phyloP scores from a whole-genome alignment of 2,329 filamentous ascomycete genomes.

The Fusarium begoniae region DNA sequence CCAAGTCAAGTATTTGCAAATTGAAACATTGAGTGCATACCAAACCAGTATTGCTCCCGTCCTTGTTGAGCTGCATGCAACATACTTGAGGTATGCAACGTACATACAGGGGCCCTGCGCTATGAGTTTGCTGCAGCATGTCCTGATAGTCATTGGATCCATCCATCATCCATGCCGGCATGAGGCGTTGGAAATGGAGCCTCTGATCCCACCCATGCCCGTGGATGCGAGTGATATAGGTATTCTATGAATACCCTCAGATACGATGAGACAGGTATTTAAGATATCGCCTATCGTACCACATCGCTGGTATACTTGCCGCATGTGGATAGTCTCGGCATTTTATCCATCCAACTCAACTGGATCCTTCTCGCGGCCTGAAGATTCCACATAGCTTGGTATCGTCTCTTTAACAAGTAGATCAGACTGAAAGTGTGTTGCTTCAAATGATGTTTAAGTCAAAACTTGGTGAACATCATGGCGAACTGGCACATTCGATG shows the following conservation, averaged over 20 bases:
- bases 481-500: background rate
- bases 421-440: background rate
- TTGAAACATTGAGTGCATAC: background rate
- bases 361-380: background rate
- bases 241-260: background rate
- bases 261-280: background rate
- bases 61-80: background rate
- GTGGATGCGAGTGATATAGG: background rate
- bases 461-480: background rate
- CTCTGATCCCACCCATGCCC: constrained; percentile 3
- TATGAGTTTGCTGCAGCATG: constrained; percentile 11
- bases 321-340: background rate
- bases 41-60: background rate
- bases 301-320: background rate
- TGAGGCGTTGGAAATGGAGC: constrained; percentile 7
- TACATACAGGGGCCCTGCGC: background rate
- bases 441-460: background rate
- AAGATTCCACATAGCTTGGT: background rate
- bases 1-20: background rate
- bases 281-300: background rate
- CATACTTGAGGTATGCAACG: background rate
- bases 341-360: background rate
- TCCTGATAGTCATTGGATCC: constrained; percentile 8
- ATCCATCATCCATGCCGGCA: background rate
- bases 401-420: background rate